These are phyloP conservation scores for Astrephomene gubernaculifera DNA, from an alignment of 139 green algal species.

Conservation along the genomic window DNA sequence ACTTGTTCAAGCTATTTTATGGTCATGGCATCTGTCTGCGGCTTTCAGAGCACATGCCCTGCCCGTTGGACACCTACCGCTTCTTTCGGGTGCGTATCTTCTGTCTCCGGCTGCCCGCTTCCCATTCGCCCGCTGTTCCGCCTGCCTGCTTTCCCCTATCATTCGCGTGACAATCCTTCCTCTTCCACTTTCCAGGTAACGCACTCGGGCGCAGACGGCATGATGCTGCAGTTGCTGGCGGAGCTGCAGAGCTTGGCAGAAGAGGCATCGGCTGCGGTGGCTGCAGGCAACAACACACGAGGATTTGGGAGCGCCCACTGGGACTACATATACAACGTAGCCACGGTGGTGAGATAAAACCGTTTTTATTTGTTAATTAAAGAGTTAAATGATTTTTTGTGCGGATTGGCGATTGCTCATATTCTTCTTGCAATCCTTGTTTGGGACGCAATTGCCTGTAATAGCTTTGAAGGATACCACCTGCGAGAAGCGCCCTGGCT, in stretches of 20 bases:
- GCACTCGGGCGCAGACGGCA: constrained; percentile 2
- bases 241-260: not conserved
- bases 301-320: not conserved
- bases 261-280: not conserved
- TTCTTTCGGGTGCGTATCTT: not conserved
- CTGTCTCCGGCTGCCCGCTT: not conserved
- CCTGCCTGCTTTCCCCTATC: not conserved
- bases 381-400: not conserved
- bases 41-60: not conserved
- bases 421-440: no score
- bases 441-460: no score
- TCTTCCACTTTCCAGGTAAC: not conserved
- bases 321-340: constrained; percentile 24
- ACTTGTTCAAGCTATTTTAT: constrained; percentile 14
- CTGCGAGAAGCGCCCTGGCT: no score
- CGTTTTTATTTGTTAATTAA: not conserved
- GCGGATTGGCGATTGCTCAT: no score
- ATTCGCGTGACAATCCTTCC: not conserved
- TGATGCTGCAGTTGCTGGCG: constrained; percentile 8
- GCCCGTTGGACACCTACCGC: not conserved
- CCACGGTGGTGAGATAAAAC: not conserved
- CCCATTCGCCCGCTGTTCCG: not conserved
- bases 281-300: not conserved
- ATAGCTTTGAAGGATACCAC: no score
- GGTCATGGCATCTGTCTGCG: not conserved